Conservation (phyloP, 305 asterid species). For the Coffea humblotiana region DNA sequence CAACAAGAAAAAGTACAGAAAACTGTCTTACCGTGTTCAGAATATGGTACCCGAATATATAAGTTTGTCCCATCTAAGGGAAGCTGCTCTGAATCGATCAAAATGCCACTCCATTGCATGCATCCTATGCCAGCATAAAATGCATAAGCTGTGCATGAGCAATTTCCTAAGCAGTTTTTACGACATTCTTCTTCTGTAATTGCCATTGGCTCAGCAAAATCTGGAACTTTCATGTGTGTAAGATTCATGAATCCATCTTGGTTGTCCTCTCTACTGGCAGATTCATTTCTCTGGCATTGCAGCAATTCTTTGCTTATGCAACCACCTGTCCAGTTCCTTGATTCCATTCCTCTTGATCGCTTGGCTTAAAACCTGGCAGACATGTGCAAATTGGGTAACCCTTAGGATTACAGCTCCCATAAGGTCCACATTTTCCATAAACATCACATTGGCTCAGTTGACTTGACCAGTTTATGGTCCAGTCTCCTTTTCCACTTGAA, state of each 20-base stretch:
- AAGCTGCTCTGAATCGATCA: constrained; percentile 41
- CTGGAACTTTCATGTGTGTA: too few relatives aligned
- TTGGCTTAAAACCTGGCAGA: constrained; percentile 19
- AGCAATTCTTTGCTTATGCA: constrained; percentile 18
- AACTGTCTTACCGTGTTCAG: constrained; percentile 28
- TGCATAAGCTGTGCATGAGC: constrained; percentile 24
- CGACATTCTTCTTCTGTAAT: too few relatives aligned
- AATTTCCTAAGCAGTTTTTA: too few relatives aligned
- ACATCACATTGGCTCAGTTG: constrained; percentile 24
- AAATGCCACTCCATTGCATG: constrained; percentile 46
- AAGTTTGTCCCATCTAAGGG: constrained; percentile 27
- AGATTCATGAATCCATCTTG: constrained; percentile 22
- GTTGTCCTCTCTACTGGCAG: background rate
- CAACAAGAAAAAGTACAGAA: background rate
- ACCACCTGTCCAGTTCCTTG: constrained; percentile 28
- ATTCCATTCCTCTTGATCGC: constrained; percentile 20
- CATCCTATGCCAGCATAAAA: constrained; percentile 30
- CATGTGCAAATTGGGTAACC: constrained; percentile 6
- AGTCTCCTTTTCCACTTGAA: background rate
- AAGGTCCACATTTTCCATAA: too few relatives aligned
- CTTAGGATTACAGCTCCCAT: too few relatives aligned
- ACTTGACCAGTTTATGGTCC: background rate
- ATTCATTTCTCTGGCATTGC: constrained; percentile 6
- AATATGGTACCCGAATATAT: background rate
- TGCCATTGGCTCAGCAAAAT: too few relatives aligned